Evolutionary conservation across 2,329 filamentous ascomycete genomes (phyloP), one percentile per base, ranked within the genome.

Genomic region (Myriosclerotinia duriaeana): DNA sequence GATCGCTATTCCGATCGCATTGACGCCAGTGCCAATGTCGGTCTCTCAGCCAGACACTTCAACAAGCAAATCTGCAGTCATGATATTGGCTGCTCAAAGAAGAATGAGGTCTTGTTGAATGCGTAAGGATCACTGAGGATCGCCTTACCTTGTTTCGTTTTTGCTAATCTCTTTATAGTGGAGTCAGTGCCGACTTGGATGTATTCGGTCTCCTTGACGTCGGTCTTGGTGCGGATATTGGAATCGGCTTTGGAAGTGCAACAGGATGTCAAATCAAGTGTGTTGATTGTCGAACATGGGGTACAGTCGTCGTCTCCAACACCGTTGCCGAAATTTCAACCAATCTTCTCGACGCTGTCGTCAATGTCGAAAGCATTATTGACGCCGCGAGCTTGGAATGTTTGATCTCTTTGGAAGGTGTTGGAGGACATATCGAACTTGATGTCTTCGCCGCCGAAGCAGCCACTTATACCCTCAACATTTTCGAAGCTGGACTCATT

Each of bases 231-330:
- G 12, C 17, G 5, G 50, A 59, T 17, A 36, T 65, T 15, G 63
- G 63, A 11, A 38, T 59, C 22, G 44, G 17, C 26, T 44, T 68
- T 22, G 66, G 64, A 66, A n/a, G 22, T 58, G 52, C 66, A 34
- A 6, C 42, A 9, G 55, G 60, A 52, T 15, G 55, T 22, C 65
- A 68, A 46, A 48, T 70, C 42, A 58, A 68, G 30, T 74, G 72
- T 62, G 46, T 71, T 14, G 70, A 72, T 22, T 74, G 72, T 55
- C 62, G 67, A 55, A 72, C 72, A 22, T 73, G 70, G 66, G 72
- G 72, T 48, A 69, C 60, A 17, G 71, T 68, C 30, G 61, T 70
- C 46, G 63, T 74, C n/a, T 69, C 68, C 2, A 73, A 67, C 14
- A 66, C 69, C 12, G 72, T 71, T 11, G 64, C 71, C n/a, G 56